Evolutionary conservation across 495 filamentous ascomycete species (phyloP).

Genomic region (Penicillium silybi): DNA sequence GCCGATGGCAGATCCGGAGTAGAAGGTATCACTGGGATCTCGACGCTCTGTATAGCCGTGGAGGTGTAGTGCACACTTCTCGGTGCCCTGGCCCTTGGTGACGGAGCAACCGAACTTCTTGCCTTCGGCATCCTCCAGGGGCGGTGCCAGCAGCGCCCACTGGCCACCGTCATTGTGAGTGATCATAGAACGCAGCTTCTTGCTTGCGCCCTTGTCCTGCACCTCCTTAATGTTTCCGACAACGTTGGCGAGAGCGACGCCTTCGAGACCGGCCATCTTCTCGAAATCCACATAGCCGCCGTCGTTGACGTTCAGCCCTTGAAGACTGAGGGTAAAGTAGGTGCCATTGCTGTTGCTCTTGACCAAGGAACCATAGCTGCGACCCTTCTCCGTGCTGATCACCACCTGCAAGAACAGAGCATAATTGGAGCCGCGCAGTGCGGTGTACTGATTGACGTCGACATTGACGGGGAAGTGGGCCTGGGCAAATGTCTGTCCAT

Average conservation of each 20-base stretch:
- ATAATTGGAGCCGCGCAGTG: constrained; percentile 88
- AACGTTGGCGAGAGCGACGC: constrained; percentile 80
- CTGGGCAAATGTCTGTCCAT: constrained; percentile 75
- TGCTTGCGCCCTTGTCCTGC: constrained; percentile 57
- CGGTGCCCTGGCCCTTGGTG: constrained; percentile 38
- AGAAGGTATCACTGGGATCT: constrained; percentile 76
- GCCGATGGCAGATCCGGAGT: constrained; percentile 82
- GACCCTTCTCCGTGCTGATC: constrained; percentile 54
- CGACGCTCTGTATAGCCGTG: constrained; percentile 90
- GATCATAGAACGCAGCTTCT: constrained; percentile 83
- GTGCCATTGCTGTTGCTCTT: constrained; percentile 99
- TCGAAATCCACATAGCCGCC: constrained; percentile 89
- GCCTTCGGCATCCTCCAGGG: constrained; percentile 61
- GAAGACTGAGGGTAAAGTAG: constrained; percentile 78
- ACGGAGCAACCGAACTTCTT: constrained; percentile 66
- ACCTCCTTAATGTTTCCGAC: constrained; percentile 67
- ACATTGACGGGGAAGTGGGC: constrained; percentile 83
- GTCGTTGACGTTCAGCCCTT: constrained; percentile 70
- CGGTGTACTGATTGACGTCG: constrained; percentile 76
- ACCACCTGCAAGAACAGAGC: constrained; percentile 90
- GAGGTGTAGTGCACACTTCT: constrained; percentile 80
- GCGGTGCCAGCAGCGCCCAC: constrained; percentile 73
- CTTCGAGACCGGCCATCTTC: constrained; percentile 87
- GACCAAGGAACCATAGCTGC: constrained; percentile 78
- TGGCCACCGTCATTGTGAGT: constrained; percentile 93